Evolutionary conservation across 345 rosid species (phyloP).

Genomic region (Bruguiera gymnorhiza): DNA sequence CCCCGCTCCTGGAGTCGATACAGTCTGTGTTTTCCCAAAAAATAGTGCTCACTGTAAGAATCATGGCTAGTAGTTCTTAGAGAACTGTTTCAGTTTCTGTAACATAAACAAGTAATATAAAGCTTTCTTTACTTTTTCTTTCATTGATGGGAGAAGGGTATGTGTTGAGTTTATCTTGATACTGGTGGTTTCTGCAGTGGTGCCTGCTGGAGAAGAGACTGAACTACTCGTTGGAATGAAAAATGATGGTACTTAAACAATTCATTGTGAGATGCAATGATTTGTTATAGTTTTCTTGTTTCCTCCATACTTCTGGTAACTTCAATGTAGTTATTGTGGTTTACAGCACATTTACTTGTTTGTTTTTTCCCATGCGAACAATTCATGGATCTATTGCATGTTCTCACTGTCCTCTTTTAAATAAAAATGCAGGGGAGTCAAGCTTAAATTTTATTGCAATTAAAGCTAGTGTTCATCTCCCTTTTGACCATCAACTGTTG

Average conservation of each 20-base stretch:
- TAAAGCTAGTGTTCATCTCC: constrained; percentile 80
- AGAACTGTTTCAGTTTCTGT: neutral
- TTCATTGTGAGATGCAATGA: no score
- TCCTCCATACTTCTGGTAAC: no score
- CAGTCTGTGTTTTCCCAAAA: constrained; percentile 69
- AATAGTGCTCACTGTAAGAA: constrained; percentile 60
- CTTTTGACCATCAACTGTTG: constrained; percentile 58
- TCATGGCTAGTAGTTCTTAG: neutral
- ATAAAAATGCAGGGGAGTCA: constrained; percentile 53
- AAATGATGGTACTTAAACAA: constrained; percentile 61
- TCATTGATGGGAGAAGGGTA: neutral
- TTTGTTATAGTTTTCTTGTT: neutral
- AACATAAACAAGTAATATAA: neutral
- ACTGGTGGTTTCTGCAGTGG: constrained; percentile 47
- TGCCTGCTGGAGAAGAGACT: constrained; percentile 73
- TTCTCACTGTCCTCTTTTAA: constrained; percentile 17
- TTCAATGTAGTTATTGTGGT: neutral
- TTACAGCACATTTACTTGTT: constrained; percentile 1
- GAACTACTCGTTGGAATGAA: constrained; percentile 80
- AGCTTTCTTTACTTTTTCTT: neutral
- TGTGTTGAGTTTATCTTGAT: neutral
- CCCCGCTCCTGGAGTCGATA: constrained; percentile 69
- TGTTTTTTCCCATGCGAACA: neutral
- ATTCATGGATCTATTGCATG: neutral
- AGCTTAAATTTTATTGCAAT: constrained; percentile 55